phyloP scores from a whole-genome alignment of 2,329 filamentous ascomycete genomes.

The Trichoderma koningiopsis region DNA sequence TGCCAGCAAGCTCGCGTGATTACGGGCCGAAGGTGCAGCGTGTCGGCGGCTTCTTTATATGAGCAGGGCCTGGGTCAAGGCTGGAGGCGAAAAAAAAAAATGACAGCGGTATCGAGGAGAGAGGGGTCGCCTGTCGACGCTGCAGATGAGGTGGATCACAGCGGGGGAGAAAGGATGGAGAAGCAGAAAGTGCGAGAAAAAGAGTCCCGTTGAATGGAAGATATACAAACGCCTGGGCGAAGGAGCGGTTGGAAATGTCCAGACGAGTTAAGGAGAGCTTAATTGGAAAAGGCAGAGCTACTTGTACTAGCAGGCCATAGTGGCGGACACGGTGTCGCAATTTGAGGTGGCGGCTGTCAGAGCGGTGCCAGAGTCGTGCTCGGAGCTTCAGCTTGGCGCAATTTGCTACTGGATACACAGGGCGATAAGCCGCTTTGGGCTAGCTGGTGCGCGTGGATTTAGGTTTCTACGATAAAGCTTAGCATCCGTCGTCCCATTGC shows the following conservation, averaged over 20 bases:
- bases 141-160: neutral
- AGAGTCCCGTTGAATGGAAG: neutral
- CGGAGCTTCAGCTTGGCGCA: neutral
- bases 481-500: neutral
- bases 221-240: conserved; percentile 23
- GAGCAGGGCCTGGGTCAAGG: neutral
- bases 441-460: neutral
- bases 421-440: neutral
- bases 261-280: conserved; percentile 26
- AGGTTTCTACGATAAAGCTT: neutral
- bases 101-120: neutral
- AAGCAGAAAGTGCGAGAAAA: neutral
- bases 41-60: neutral
- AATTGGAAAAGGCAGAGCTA: conserved; percentile 8
- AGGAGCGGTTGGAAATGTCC: conserved; percentile 34
- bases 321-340: conserved; percentile 25
- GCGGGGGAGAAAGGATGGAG: neutral
- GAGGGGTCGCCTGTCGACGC: conserved; percentile 6
- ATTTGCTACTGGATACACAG: neutral
- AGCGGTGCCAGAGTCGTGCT: neutral
- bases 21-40: conserved; percentile 3
- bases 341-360: conserved; percentile 3
- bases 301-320: conserved; percentile 10
- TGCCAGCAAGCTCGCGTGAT: conserved; percentile 22
- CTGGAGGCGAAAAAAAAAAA: neutral